Evolutionary conservation across 441 rosid species (phyloP).

Genomic region (Mallotus japonicus): DNA sequence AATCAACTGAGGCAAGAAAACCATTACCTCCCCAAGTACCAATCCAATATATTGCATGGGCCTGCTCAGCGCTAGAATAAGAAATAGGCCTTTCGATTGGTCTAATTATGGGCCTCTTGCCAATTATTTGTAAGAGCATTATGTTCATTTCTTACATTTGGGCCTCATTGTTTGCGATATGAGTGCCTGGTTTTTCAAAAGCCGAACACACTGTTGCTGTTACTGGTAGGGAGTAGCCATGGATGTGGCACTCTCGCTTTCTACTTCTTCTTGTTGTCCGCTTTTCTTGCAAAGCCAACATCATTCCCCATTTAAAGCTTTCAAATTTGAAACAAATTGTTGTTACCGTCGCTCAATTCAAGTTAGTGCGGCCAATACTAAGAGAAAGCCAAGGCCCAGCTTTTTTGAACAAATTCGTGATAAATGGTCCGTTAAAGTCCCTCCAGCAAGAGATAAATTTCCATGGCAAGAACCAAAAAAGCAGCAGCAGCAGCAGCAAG

Average conservation of each 20-base stretch:
- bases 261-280: slow-evolving; percentile 11
- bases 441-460: slow-evolving; percentile 45
- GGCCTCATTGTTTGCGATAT: too few relatives aligned
- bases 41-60: too few relatives aligned
- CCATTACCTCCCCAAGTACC: too few relatives aligned
- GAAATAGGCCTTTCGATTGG: too few relatives aligned
- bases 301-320: neutral
- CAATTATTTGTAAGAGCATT: too few relatives aligned
- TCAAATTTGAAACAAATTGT: slow-evolving; percentile 27
- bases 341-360: slow-evolving; percentile 29
- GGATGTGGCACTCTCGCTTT: slow-evolving; percentile 12
- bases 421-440: slow-evolving; percentile 65
- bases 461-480: slow-evolving; percentile 66
- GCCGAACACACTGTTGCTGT: neutral
- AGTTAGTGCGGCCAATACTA: slow-evolving; percentile 36
- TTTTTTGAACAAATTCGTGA: slow-evolving; percentile 65
- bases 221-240: slow-evolving; percentile 5
- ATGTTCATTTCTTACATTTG: too few relatives aligned
- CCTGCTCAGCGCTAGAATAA: too few relatives aligned
- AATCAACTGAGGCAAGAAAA: too few relatives aligned
- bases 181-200: too few relatives aligned
- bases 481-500: slow-evolving; percentile 20
- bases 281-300: slow-evolving; percentile 25
- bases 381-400: slow-evolving; percentile 65
- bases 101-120: too few relatives aligned